Percentiles rank a stretch among this genome's conserved stretches.
phyloP scores from a whole-genome alignment of 495 filamentous ascomycete genomes.

The Hyaloscypha hepaticicola region DNA sequence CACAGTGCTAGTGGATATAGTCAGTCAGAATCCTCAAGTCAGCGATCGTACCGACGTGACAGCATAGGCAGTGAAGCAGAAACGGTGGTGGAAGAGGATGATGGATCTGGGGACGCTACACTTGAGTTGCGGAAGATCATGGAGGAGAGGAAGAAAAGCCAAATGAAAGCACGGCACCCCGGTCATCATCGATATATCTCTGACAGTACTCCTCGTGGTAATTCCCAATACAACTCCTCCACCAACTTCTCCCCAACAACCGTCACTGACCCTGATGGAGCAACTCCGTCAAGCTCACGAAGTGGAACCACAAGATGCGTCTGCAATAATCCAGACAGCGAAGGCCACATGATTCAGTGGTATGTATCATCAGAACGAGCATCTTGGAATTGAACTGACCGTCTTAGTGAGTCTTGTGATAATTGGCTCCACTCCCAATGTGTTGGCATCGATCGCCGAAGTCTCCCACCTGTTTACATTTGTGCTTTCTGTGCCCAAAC shows the following conservation, averaged over 20 bases:
- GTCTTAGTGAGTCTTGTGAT: conserved; percentile 73
- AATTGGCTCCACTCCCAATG: conserved; percentile 84
- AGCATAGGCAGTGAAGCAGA: conserved; percentile 55
- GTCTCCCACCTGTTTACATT: conserved; percentile 71
- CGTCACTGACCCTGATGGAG: conserved; percentile 62
- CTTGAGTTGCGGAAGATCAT: conserved; percentile 72
- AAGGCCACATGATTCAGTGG: conserved; percentile 84
- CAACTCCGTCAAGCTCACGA: conserved; percentile 62
- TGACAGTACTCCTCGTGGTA: conserved; percentile 15
- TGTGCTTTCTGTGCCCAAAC: conserved; percentile 80
- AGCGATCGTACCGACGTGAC: conserved; percentile 23
- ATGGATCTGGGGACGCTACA: conserved; percentile 48
- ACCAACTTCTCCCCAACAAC: conserved; percentile 61
- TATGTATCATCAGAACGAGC: conserved; percentile 38
- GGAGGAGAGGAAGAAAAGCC: conserved; percentile 57
- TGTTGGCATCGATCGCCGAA: conserved; percentile 64
- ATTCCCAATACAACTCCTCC: conserved; percentile 23
- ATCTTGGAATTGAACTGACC: conserved; percentile 12
- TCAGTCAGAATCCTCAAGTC: conserved; percentile 32
- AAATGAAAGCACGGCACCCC: conserved; percentile 19
- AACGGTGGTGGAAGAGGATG: conserved; percentile 50
- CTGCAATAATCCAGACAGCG: conserved; percentile 64
- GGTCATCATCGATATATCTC: conserved; percentile 21
- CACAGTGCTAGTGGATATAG: conserved; percentile 25
- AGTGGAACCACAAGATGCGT: conserved; percentile 67